Evolutionary conservation across 257 asterid species (phyloP), one percentile per base, ranked within the genome.

Genomic region (Forsythia viridissima): DNA sequence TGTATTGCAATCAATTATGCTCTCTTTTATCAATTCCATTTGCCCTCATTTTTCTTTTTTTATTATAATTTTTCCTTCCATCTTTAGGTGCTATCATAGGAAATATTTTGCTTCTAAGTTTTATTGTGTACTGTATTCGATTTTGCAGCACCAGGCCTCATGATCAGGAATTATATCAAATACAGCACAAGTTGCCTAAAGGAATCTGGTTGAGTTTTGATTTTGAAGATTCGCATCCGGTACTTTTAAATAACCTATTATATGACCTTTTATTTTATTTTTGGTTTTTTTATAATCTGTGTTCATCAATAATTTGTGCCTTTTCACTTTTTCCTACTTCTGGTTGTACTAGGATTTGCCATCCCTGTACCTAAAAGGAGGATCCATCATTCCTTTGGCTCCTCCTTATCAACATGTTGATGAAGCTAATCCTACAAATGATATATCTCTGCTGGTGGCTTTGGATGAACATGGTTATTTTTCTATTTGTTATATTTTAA

Each of bases 171-270:
- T 76, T 87, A 68, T 86, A 86, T 81, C 78, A 84, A 79, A 77
- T 78, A 79, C 87, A 82, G 61, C 97, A 86, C 81, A 83, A 85
- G 83, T 85, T 96, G 88, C 98, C 99, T 6, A 82, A 83, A 76
- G 98, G 97, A 89, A 83, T 88, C 67, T 96, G 98, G 97, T 77
- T 82, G 65, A 86, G 90, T 82, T 96, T 96, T 80, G 99, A 96
- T 77, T 92, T 91, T 83, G 96, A 96, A 76, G 99, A 96, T 86
- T 82, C 92, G 74, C 98, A 96, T 87, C 96, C 93, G 82, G 98
- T 96, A 91, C 52, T 78, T 83, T 36, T 44, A 34, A 39, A 68
- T 63, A 9, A 11, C 41, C 66, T 61, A 71, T 66, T 24, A 38
- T 36, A 46, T 34, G 43, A 36, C 39, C 48, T 8, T 40, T 55